phyloP scores from a whole-genome alignment of 1,284 basidiomycete species.

The Rhodotorula sp. region DNA sequence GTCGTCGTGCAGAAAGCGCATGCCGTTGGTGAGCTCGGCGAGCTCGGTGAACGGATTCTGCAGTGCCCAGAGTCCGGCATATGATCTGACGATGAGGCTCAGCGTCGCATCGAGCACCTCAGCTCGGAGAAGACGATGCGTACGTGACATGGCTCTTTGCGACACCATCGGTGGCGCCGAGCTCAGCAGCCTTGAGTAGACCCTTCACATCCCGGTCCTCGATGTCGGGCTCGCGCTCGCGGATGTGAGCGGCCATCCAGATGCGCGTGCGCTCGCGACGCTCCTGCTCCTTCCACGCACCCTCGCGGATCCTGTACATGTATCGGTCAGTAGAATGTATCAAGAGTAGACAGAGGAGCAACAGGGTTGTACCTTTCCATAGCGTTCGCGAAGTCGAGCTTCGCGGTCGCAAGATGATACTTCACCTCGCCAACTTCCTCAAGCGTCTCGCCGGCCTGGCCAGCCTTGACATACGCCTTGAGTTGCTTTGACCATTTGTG shows the following conservation, averaged over 20 bases:
- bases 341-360: not conserved
- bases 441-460: slow-evolving; percentile 14
- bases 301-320: slow-evolving; percentile 26
- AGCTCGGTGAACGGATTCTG: slow-evolving; percentile 40
- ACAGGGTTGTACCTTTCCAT: slow-evolving; percentile 15
- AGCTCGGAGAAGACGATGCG: not conserved
- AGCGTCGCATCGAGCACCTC: not conserved
- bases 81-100: slow-evolving; percentile 5
- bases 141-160: slow-evolving; percentile 23
- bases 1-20: slow-evolving; percentile 29
- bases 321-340: fast-evolving
- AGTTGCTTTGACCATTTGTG: slow-evolving; percentile 26
- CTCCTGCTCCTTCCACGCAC: slow-evolving; percentile 27
- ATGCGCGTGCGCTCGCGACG: slow-evolving; percentile 18
- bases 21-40: slow-evolving; percentile 35
- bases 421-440: slow-evolving; percentile 34
- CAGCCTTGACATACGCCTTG: slow-evolving; percentile 16
- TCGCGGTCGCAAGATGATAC: slow-evolving; percentile 28
- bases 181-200: slow-evolving; percentile 30
- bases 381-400: slow-evolving; percentile 35
- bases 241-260: slow-evolving; percentile 37
- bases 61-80: slow-evolving; percentile 29
- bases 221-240: slow-evolving; percentile 24
- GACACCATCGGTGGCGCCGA: slow-evolving; percentile 31
- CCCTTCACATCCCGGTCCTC: slow-evolving; percentile 24